Base-by-base conservation (phyloP, 2,329 filamentous ascomycete genomes). In the Xenosphaeropsis pyriputrescens region DNA sequence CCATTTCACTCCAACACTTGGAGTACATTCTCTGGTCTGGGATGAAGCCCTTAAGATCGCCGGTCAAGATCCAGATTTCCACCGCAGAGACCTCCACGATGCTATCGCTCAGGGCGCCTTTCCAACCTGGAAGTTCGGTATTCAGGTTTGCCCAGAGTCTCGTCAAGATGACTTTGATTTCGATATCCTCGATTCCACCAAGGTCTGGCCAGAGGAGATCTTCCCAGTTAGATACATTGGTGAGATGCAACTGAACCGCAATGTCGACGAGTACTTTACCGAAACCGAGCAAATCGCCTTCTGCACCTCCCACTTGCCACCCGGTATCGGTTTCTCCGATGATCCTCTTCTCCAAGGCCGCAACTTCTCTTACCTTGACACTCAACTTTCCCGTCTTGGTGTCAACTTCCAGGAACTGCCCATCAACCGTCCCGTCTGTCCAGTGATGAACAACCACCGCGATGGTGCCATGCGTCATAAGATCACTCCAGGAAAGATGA, bases 261-360 rank as follows among this genome's bases (percentile, higher is more conserved):
- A 85, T 42, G 66, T 81, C 2, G 82, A 89, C 45, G 83, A 93
- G 52, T 91, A 72, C 61, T 91, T 91, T 59, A 66, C 83, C 0
- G 72, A 91, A 57, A 85, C 78, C 0, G 85, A 93, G 61, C 85
- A 93, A 57, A 73, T 77, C 1, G 83, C 84, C 2, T 93, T 91
- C 57, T 86, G 79, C 51, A 89, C 85, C 1, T 70, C 74, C 39
- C 84, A 93, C 47, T 62, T 91, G 35, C 79, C 91, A 0, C 81
- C 80, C 0, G 83, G 83, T 26, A 79, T 85, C 41, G 79, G 79
- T 18, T 77, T 79, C 53, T 81, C 77, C 0, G 72, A 85, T 42
- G 79, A 85, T 44, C 79, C 79, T 2, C 65, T 85, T 4, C 59
- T 74, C 3, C 79, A 86, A 52, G 82, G 80, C 22, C 74, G 82